These are phyloP conservation scores for Fraxinus baroniana DNA, from an alignment of 305 asterid genomes.

Conservation along the genomic window DNA sequence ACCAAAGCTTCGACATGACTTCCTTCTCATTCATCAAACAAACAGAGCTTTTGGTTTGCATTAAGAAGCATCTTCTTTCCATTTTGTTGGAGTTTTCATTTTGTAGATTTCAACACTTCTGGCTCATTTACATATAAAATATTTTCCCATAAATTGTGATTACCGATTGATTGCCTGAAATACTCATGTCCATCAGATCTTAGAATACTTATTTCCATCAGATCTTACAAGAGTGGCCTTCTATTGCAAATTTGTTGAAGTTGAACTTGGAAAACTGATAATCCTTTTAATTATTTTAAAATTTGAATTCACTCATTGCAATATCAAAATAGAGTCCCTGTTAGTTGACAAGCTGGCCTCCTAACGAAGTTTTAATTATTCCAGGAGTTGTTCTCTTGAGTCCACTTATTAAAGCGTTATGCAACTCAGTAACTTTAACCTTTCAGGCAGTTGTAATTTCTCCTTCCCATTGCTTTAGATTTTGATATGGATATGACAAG, in stretches of 20 bases:
- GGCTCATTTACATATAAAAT: background rate
- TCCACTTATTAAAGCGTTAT: background rate
- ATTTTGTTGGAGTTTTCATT: background rate
- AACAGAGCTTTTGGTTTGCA: background rate
- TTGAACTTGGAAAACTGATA: conserved; percentile 1
- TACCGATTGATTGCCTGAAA: background rate
- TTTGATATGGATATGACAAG: background rate
- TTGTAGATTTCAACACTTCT: background rate
- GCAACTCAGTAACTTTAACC: background rate
- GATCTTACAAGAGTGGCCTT: conserved; percentile 2
- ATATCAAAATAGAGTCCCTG: background rate
- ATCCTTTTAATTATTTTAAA: background rate
- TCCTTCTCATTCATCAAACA: background rate
- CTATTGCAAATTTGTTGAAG: background rate
- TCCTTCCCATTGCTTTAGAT: background rate
- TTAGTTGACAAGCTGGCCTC: background rate
- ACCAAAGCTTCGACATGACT: background rate
- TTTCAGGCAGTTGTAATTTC: background rate
- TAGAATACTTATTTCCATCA: background rate
- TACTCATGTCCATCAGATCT: background rate
- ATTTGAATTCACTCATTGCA: background rate
- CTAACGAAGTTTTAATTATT: background rate
- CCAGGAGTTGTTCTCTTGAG: background rate
- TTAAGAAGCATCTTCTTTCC: background rate
- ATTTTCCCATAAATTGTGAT: conserved; percentile 5